phyloP scores from a whole-genome alignment of 345 rosid species.

The Laguncularia racemosa region DNA sequence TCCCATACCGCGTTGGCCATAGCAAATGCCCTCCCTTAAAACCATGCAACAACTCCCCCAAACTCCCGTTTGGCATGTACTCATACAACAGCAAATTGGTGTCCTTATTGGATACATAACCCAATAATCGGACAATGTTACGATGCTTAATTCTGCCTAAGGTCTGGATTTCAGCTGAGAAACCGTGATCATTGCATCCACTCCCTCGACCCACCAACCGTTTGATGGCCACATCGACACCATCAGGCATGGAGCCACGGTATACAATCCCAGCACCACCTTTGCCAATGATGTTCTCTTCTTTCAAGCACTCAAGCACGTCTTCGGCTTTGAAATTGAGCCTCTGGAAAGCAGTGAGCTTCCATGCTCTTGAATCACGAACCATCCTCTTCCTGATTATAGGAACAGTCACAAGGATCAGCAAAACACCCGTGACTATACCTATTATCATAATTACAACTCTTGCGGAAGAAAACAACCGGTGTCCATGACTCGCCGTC shows the following conservation, averaged over 20 bases:
- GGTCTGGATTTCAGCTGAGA: conserved; percentile 90
- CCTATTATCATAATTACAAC: conserved; percentile 35
- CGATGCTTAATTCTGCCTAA: conserved; percentile 80
- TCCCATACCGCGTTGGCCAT: conserved; percentile 63
- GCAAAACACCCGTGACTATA: conserved; percentile 29
- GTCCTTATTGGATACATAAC: conserved; percentile 78
- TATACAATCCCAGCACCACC: conserved; percentile 92
- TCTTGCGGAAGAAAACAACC: conserved; percentile 31
- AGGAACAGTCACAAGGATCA: conserved; percentile 36
- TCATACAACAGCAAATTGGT: conserved; percentile 71
- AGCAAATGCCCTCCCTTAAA: conserved; percentile 80
- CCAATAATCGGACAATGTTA: conserved; percentile 71
- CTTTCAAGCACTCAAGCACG: conserved; percentile 70
- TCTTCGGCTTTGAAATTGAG: conserved; percentile 76
- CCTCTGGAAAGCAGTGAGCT: conserved; percentile 72
- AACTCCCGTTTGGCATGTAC: conserved; percentile 89
- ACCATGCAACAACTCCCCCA: conserved; percentile 81
- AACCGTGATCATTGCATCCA: conserved; percentile 67
- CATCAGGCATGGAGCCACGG: conserved; percentile 71
- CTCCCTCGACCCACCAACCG: conserved; percentile 54
- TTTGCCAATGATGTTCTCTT: conserved; percentile 89
- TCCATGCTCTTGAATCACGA: conserved; percentile 54
- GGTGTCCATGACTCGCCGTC: conserved; percentile 19
- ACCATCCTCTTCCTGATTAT: conserved; percentile 36
- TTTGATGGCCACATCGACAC: conserved; percentile 71